Evolutionary conservation across 768 basidiomycete species (phyloP), one percentile per base, ranked within the genome.

Genomic region (Leucocoprinus birnbaumii): DNA sequence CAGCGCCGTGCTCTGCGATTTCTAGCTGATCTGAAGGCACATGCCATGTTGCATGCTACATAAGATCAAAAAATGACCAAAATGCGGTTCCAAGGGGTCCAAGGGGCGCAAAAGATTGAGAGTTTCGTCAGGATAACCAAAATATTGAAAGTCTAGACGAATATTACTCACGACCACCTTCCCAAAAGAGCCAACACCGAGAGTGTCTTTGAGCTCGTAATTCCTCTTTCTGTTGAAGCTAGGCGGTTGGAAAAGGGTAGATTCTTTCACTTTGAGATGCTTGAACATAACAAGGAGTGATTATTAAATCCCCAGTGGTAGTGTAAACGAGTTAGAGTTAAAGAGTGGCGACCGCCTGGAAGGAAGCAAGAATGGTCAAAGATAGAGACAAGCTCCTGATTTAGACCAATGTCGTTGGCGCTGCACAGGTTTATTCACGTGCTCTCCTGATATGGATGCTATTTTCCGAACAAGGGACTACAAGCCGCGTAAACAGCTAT

Each of bases 181-280:
- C 22, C 94, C 94, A 70, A 96, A 97, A 0, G 92, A 86, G 2
- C 94, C 94, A 13, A 79, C 78, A 3, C 94, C 94, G 3, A 95
- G 74, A 3, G 84, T 76, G 25, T 86, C 79, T 56, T 88, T 83
- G 1, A 89, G 71, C 57, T 86, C 86, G 62, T 93, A 92, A 21
- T 76, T 65, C 68, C 88, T 91, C 78, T 96, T 97, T 80, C 94
- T 94, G 59, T 67, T 71, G 66, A 91, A 95, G 53, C 89, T 92
- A 0, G 89, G 78, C 0, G 94, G 94, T 63, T 96, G 93, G 0
- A 86, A 84, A 3, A 94, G 76, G 19, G 96, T 68, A 9, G 80
- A 77, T 55, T 87, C 84, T 56, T 82, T 78, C 61, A 72, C 66
- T 4, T 70, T 71, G 34, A 75, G 63, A 46, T 71, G 71, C 65